Conservation (phyloP, 768 basidiomycete genomes). For the Suillus luteus region DNA sequence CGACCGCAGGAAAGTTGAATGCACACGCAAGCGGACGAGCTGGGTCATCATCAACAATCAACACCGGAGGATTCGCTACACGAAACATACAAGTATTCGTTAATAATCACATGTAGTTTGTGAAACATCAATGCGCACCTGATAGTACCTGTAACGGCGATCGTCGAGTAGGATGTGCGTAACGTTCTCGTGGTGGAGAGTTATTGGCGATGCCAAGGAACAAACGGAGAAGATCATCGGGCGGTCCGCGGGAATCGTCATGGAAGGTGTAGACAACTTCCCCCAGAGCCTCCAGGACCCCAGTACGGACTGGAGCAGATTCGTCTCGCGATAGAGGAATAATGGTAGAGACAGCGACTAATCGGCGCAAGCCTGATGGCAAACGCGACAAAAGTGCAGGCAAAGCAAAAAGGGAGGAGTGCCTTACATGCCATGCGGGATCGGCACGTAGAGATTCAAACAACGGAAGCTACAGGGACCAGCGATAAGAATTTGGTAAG, state of each 20-base stretch:
- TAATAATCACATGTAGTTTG: not conserved
- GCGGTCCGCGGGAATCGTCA: constrained; percentile 62
- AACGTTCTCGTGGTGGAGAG: constrained; percentile 40
- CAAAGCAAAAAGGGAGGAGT: constrained; percentile 83
- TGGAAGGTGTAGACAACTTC: constrained; percentile 87
- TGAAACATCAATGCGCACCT: constrained; percentile 11
- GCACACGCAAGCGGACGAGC: constrained; percentile 78
- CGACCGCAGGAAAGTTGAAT: constrained; percentile 91
- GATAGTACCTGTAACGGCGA: constrained; percentile 21
- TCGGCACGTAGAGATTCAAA: constrained; percentile 74
- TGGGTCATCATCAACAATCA: constrained; percentile 61
- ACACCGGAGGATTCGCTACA: constrained; percentile 33
- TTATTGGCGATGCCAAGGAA: constrained; percentile 69
- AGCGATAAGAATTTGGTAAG: constrained; percentile 12
- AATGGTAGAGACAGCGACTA: constrained; percentile 67
- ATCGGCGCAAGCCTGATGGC: constrained; percentile 53
- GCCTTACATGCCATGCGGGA: constrained; percentile 77
- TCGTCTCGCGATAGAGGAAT: constrained; percentile 64
- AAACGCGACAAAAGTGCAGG: constrained; percentile 78
- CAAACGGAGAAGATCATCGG: constrained; percentile 68
- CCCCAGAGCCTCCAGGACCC: constrained; percentile 83
- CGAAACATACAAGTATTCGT: constrained; percentile 13
- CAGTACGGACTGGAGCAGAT: constrained; percentile 68
- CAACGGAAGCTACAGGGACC: constrained; percentile 64
- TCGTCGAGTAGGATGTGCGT: constrained; percentile 26